Conservation (phyloP, 768 basidiomycete species). For the Pluteus cervinus region DNA sequence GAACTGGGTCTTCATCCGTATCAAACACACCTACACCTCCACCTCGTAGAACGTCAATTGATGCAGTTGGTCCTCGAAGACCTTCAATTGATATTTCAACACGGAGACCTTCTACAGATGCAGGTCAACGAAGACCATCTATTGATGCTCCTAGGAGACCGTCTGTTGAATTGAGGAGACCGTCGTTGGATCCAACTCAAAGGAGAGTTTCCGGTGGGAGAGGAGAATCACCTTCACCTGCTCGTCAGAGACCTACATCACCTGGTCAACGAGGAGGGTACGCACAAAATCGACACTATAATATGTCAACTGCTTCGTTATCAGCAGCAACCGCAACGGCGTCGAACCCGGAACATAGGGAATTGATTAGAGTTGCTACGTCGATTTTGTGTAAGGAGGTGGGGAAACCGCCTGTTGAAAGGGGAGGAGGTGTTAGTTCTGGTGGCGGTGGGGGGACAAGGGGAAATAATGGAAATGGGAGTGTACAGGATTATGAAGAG, state of each 20-base stretch:
- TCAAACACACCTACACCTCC: slow-evolving; percentile 5
- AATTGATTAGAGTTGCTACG: slow-evolving; percentile 60
- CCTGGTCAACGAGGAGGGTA: slow-evolving; percentile 45
- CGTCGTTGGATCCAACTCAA: too few species aligned
- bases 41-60: slow-evolving; percentile 5
- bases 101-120: slow-evolving; percentile 31
- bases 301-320: slow-evolving; percentile 55
- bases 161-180: slow-evolving; percentile 3
- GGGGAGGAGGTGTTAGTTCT: slow-evolving; percentile 40
- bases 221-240: slow-evolving; percentile 37
- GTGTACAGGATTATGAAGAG: slow-evolving; percentile 62
- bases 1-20: slow-evolving; percentile 4
- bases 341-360: slow-evolving; percentile 55
- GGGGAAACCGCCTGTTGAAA: slow-evolving; percentile 53
- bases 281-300: slow-evolving; percentile 49
- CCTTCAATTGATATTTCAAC: slow-evolving; percentile 36
- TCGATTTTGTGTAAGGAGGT: slow-evolving; percentile 63
- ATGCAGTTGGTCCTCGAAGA: slow-evolving; percentile 17
- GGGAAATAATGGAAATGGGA: too few species aligned
- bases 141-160: slow-evolving; percentile 15
- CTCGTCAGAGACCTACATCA: slow-evolving; percentile 37
- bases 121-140: slow-evolving; percentile 21
- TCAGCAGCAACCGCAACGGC: slow-evolving; percentile 28
- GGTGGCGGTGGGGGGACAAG: too few species aligned
- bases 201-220: too few species aligned